A percentile compares a stretch with the other conserved stretches of the same genome.
phyloP scores from a whole-genome alignment of 2,329 filamentous ascomycete species.

The Fusarium equiseti region DNA sequence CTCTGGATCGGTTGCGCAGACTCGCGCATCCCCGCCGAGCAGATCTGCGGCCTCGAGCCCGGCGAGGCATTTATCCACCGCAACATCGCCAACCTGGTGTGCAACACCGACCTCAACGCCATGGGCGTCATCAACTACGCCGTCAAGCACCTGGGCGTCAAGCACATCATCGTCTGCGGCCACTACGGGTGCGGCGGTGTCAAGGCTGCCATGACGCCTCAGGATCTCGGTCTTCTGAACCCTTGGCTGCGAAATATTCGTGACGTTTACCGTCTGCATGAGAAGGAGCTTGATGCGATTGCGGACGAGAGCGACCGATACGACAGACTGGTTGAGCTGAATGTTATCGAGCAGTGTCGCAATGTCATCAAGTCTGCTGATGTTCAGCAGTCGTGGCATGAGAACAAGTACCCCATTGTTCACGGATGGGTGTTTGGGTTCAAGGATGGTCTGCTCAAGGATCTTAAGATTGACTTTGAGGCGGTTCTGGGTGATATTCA shows the following conservation, averaged over 20 bases:
- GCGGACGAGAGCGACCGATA: conserved; percentile 70
- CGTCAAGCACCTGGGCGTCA: conserved; percentile 82
- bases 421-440: conserved; percentile 82
- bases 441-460: conserved; percentile 73
- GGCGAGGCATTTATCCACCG: conserved; percentile 94
- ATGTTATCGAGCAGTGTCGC: conserved; percentile 82
- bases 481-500: conserved; percentile 67
- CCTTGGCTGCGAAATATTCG: conserved; percentile 81
- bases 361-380: conserved; percentile 83
- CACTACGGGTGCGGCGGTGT: conserved; percentile 84
- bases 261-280: conserved; percentile 78
- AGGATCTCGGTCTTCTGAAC: conserved; percentile 77
- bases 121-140: conserved; percentile 89
- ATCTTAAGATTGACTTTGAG: conserved; percentile 73
- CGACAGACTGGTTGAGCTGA: conserved; percentile 83
- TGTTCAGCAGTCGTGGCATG: conserved; percentile 77
- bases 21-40: conserved; percentile 90
- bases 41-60: conserved; percentile 84
- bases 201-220: conserved; percentile 78
- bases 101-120: conserved; percentile 82
- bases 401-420: conserved; percentile 75
- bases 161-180: conserved; percentile 83
- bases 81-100: conserved; percentile 92
- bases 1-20: conserved; percentile 94
- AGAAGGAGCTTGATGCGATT: conserved; percentile 75